Percentiles rank a stretch among this genome's conserved stretches.
phyloP scores from a whole-genome alignment of 2,329 filamentous ascomycete genomes.

The Fusarium odoratissimum region DNA sequence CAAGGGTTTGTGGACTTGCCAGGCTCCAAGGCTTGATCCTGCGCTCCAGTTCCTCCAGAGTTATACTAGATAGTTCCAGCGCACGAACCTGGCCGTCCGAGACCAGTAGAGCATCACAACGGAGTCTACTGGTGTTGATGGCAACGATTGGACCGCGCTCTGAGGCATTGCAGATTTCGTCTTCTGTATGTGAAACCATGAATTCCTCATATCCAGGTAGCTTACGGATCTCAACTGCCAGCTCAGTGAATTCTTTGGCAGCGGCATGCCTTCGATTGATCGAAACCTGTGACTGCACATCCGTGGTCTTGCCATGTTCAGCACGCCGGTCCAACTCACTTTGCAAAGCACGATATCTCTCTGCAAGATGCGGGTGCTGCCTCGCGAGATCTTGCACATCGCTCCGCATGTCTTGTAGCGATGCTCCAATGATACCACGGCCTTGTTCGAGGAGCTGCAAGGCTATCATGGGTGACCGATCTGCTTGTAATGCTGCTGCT shows the following conservation, averaged over 20 bases:
- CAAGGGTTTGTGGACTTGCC: not conserved
- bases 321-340: not conserved
- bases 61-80: not conserved
- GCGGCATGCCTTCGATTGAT: not conserved
- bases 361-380: fast-evolving
- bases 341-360: not conserved
- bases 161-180: not conserved
- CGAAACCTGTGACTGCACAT: not conserved
- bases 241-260: not conserved
- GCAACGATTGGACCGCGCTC: not conserved
- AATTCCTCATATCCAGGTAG: not conserved
- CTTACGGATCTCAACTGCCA: not conserved
- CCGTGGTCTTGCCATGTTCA: not conserved
- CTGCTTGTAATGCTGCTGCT: not conserved
- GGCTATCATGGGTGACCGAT: not conserved
- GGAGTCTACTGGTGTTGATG: not conserved
- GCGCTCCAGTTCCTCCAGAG: not conserved
- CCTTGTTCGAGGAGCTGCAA: not conserved
- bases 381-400: not conserved
- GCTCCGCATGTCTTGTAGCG: not conserved
- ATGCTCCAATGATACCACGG: not conserved
- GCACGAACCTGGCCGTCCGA: not conserved
- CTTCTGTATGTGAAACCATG: not conserved
- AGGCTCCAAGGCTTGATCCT: not conserved
- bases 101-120: not conserved